Evolutionary conservation across 1,284 basidiomycete species (phyloP).

Genomic region (Puccinia polysora): DNA sequence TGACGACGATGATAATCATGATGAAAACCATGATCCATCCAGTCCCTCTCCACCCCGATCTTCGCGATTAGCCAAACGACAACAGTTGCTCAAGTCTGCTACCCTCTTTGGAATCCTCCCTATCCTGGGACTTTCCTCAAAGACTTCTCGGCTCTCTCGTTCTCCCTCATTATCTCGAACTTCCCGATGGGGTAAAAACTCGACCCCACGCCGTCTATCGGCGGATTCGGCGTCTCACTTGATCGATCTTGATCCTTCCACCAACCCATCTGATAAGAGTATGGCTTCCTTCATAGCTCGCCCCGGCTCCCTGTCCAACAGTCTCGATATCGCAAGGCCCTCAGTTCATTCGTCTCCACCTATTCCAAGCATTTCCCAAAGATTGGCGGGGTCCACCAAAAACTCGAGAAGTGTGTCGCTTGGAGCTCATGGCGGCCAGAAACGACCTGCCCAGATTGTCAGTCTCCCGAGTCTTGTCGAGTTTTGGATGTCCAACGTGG

Average conservation of each 20-base stretch:
- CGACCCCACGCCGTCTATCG: background rate
- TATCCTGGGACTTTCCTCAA: constrained; percentile 16
- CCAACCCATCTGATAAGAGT: background rate
- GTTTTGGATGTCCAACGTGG: constrained; percentile 73
- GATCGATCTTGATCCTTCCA: constrained; percentile 6
- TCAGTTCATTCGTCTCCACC: background rate
- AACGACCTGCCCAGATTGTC: background rate
- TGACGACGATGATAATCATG: constrained; percentile 12
- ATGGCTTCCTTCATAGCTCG: background rate
- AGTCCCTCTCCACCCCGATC: background rate
- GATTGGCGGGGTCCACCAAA: constrained; percentile 3
- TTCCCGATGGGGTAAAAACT: background rate
- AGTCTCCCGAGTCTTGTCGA: constrained; percentile 22
- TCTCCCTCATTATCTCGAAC: background rate
- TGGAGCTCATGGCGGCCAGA: background rate
- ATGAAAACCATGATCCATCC: background rate
- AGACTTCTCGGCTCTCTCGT: background rate
- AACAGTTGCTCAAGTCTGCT: constrained; percentile 18
- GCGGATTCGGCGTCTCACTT: background rate
- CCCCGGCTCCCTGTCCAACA: background rate
- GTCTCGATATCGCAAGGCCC: background rate
- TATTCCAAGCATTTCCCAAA: background rate
- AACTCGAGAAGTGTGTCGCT: constrained; percentile 12
- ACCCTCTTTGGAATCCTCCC: constrained; percentile 20
- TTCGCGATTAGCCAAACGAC: constrained; percentile 7